Evolutionary conservation across 805 yeast species (phyloP).

Genomic region (Starmerella kuoi): DNA sequence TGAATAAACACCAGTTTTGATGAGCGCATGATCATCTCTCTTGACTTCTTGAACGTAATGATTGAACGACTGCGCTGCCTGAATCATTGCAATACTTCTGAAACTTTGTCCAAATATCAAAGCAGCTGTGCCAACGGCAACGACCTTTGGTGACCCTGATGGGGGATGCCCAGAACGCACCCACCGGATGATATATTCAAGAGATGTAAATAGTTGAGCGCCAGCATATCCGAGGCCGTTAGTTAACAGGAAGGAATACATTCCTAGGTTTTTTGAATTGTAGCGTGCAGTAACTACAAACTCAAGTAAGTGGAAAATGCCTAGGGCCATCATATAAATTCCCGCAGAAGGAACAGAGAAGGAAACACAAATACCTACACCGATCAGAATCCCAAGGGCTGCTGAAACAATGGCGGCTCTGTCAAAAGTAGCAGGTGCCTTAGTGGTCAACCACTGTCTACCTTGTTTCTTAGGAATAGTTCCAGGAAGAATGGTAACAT

Average conservation of each 20-base stretch:
- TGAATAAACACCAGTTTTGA: conserved; percentile 62
- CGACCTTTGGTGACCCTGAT: conserved; percentile 25
- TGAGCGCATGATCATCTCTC: conserved; percentile 46
- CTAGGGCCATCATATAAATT: conserved; percentile 41
- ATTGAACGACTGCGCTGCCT: conserved; percentile 76
- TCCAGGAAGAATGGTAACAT: not conserved
- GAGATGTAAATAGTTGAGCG: conserved; percentile 46
- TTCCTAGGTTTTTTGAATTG: conserved; percentile 53
- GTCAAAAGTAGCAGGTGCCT: conserved; percentile 22
- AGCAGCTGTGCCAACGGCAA: conserved; percentile 38
- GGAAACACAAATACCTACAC: conserved; percentile 15
- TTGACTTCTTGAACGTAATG: conserved; percentile 56
- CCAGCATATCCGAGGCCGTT: conserved; percentile 48
- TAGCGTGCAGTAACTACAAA: conserved; percentile 66
- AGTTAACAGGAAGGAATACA: conserved; percentile 55
- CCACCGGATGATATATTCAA: conserved; percentile 39
- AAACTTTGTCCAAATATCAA: conserved; percentile 50
- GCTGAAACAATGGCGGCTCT: conserved; percentile 26
- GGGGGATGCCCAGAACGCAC: conserved; percentile 31
- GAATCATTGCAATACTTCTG: conserved; percentile 71
- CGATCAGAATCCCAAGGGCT: conserved; percentile 24
- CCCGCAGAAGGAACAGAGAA: conserved; percentile 24
- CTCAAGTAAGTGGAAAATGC: conserved; percentile 70
- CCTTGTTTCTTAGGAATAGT: not conserved
- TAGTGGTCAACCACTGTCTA: conserved; percentile 13